Base-by-base conservation (phyloP, 306 rosid species). In the Glycine soja region DNA sequence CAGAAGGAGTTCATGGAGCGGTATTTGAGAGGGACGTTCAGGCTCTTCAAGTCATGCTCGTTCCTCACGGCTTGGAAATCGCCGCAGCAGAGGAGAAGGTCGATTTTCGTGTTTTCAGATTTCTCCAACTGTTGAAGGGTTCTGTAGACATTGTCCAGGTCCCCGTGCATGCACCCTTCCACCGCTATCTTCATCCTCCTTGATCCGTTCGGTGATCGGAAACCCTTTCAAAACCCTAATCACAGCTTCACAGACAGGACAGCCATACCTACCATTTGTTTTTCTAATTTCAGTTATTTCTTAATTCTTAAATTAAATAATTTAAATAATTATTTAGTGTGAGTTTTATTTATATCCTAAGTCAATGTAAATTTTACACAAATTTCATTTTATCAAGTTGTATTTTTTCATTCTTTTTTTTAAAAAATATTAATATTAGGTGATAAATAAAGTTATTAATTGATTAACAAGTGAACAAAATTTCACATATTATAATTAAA, bases 81-180 rank as follows among this genome's bases (percentile, higher is more conserved):
- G 53, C 99, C 99, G 76, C 99, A 95, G 82, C 99, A 93, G 75
- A 93, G 87, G 46, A 95, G 97, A 81, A 95, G 99, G 70, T 95
- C 99, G 86, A 93, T 92, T 85, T 93, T 95, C 70, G 87, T 90
- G 85, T 82, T 80, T 10, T 89, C 81, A 7, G 74, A 7, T 78
- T 75, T 83, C 65, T 95, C 97, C 3, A 86, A 82, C 59, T 86
- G 84, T 53, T 90, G 91, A 66, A 95, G 88, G 59, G 99, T 88
- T 85, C 65, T 84, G 92, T 95, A 95, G 36, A 95, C 99, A 16
- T 67, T 89, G 75, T 93, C 99, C 32, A 95, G 91, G 79, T 95
- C 99, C 4, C 97, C 99, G 42, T 93, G 99, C 99, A 95, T 95
- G 48, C 99, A 90, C 10, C 99, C 99, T 83, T 95, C 96, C 2